A percentile compares a stretch with the other conserved stretches of the same genome.
Conservation (phyloP, 2,329 filamentous ascomycete species). For the Rhynchosporium agropyri region DNA sequence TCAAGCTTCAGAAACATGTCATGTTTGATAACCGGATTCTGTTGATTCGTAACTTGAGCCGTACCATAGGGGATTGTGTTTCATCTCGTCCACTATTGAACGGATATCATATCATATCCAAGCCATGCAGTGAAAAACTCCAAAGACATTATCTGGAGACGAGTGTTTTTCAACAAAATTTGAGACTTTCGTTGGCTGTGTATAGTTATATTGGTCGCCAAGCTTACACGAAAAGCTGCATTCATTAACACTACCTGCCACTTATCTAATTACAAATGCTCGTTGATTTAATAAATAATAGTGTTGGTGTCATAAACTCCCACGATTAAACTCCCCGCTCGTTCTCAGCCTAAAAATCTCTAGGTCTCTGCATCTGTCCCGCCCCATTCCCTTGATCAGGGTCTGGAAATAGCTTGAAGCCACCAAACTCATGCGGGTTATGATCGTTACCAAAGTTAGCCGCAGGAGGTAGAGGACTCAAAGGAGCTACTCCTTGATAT, state of each 20-base stretch:
- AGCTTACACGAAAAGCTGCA: constrained; percentile 5
- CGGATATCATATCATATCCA: background rate
- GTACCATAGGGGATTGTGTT: background rate
- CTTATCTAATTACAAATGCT: constrained; percentile 9
- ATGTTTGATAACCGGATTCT: background rate
- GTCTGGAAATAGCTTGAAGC: constrained; percentile 13
- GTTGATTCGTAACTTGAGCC: background rate
- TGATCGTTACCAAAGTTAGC: background rate
- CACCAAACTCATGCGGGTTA: constrained; percentile 5
- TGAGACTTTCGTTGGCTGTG: constrained; percentile 1
- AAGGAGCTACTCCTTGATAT: constrained; percentile 6
- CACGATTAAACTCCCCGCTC: background rate
- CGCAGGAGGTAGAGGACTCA: constrained; percentile 17
- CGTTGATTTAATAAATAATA: background rate
- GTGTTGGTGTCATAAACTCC: background rate
- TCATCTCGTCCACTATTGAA: background rate
- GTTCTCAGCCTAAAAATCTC: constrained; percentile 12
- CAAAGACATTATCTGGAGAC: background rate
- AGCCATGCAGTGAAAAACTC: background rate
- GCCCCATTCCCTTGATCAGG: background rate
- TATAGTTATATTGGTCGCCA: background rate
- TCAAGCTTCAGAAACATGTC: background rate
- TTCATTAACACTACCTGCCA: constrained; percentile 17
- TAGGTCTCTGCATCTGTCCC: constrained; percentile 7
- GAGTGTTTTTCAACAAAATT: constrained; percentile 1